A percentile compares a stretch with the other conserved stretches of the same genome.
Conservation (phyloP, 1,139 yeast genomes). For the Hansenula sp. region DNA sequence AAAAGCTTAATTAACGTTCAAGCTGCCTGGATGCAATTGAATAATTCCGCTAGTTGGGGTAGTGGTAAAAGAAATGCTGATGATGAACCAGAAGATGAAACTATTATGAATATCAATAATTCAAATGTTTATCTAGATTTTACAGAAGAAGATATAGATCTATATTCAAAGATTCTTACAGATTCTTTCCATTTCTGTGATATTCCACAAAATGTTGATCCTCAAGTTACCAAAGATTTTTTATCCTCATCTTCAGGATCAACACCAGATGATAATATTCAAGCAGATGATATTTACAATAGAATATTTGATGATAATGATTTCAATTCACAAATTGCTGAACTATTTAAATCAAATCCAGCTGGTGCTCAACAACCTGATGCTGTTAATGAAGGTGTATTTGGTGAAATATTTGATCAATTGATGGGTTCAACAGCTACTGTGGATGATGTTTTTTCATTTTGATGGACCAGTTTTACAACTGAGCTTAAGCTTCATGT, state of each 20-base stretch:
- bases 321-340: neutral
- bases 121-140: constrained; percentile 3
- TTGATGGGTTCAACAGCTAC: constrained; percentile 1
- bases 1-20: constrained; percentile 7
- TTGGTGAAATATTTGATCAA: neutral
- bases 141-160: constrained; percentile 5
- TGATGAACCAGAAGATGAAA: neutral
- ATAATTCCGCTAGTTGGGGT: constrained; percentile 1
- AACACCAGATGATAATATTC: neutral
- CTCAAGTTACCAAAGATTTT: neutral
- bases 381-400: neutral
- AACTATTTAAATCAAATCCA: neutral
- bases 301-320: neutral
- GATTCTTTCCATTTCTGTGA: neutral
- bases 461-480: neutral
- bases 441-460: neutral
- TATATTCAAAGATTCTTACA: neutral
- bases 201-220: neutral
- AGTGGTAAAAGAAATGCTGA: neutral
- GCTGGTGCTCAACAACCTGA: neutral
- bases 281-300: neutral
- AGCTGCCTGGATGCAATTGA: constrained; percentile 15
- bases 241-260: neutral
- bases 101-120: constrained; percentile 2
- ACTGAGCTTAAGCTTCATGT: neutral